A percentile compares a stretch with the other conserved stretches of the same genome.
These are phyloP conservation scores for Pouteria glomerata DNA, from an alignment of 148 eudicot species.

Conservation along the genomic window DNA sequence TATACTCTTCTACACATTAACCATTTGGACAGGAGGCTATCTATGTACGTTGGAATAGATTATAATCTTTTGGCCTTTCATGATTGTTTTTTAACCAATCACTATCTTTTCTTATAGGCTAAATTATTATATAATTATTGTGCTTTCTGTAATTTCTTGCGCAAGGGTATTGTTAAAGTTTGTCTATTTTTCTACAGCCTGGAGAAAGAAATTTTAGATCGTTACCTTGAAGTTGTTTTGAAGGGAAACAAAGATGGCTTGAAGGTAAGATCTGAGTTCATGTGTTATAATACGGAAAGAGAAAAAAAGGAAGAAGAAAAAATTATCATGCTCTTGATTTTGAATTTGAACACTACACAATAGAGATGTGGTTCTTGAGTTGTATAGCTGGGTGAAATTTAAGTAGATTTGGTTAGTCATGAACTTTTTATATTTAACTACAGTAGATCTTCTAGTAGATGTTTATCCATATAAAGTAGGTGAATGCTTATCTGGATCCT, in stretches of 20 bases:
- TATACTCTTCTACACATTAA: too few species aligned
- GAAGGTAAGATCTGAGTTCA: constrained; percentile 60
- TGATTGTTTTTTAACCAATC: background rate
- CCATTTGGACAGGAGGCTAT: too few species aligned
- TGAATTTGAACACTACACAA: too few species aligned
- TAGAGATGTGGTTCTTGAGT: too few species aligned
- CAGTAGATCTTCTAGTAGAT: too few species aligned
- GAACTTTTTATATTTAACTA: too few species aligned
- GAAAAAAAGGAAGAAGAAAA: background rate
- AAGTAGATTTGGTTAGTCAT: too few species aligned
- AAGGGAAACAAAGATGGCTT: constrained; percentile 97
- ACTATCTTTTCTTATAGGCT: background rate
- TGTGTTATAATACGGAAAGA: background rate
- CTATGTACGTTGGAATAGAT: background rate
- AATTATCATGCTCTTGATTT: background rate
- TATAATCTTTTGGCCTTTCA: background rate
- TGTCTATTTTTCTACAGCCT: constrained; percentile 43
- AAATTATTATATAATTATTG: background rate
- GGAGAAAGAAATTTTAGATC: constrained; percentile 92
- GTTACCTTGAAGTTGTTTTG: constrained; percentile 87
- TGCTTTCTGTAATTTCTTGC: constrained; percentile 9
- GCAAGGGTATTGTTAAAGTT: background rate
- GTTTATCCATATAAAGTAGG: too few species aligned
- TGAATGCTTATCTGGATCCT: too few species aligned
- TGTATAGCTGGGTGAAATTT: too few species aligned